Base-by-base conservation (phyloP, 345 rosid genomes). In the Euphorbia lathyris region DNA sequence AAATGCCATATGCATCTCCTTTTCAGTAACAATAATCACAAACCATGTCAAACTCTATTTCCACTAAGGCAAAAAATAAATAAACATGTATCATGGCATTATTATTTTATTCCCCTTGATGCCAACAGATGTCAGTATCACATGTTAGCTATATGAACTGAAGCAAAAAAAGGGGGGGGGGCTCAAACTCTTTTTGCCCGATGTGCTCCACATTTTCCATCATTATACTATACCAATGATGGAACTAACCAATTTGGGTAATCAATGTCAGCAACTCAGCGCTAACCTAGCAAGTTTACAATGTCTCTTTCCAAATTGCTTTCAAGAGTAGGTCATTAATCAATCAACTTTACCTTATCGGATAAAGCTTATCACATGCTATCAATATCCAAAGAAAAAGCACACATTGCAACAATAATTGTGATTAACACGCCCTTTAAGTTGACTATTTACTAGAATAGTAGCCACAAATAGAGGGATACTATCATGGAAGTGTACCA, bases 201-300 rank as follows among this genome's bases (percentile, higher is more conserved):
- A 69, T 53, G 70, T 57, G 83, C 30, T 75, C 50, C 67, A 71
- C 26, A 58, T 53, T 76, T 67, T 67, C 69, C n/a, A 70, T 72
- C 63, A 59, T 65, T 36, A 68, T 19, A 73, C 20, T 52, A 67
- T 8, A 65, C 30, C 58, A 79, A 60, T 48, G 62, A 75, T 67
- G 70, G 65, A 68, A 81, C 22, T 45, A 63, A 57, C 55, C 40
- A 72, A 71, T 72, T 67, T 34, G 69, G 73, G 72, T 80, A 78
- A 68, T 76, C 72, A 55, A 63, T 74, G 80, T 76, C 82, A 71
- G 83, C 81, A 62, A 72, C 80, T 76, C 81, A 71, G 82, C 81
- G 65, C 69, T 73, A 76, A 78, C 79, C 80, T 30, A 61, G 82
- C 79, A 67, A 60, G 71, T 69, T 76, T 72, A 73, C 73, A 73